Percentiles rank a stretch among this genome's conserved stretches.
phyloP scores from a whole-genome alignment of 352 stramenopile genomes.

The Phytophthora megakarya region DNA sequence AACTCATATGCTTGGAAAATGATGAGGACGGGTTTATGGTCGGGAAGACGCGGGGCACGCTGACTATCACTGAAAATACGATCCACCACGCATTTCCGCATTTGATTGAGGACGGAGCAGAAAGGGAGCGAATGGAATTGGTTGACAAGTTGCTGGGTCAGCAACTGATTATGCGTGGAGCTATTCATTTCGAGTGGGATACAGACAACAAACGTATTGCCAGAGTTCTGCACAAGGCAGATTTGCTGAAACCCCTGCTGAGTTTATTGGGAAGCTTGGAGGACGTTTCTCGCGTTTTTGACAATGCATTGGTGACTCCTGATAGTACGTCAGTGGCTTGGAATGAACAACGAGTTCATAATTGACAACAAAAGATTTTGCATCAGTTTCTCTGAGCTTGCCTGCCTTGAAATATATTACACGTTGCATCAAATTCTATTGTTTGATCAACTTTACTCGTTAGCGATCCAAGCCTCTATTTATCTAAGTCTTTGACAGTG shows the following conservation, averaged over 20 bases:
- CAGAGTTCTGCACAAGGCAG: conserved; percentile 13
- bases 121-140: not conserved
- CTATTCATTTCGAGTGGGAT: conserved; percentile 19
- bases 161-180: conserved; percentile 10
- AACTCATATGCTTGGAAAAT: conserved; percentile 10
- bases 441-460: too few relatives aligned
- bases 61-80: conserved; percentile 23
- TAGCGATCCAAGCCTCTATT: too few relatives aligned
- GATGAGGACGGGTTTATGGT: conserved; percentile 7
- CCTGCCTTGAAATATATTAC: too few relatives aligned
- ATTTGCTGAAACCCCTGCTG: conserved; percentile 17
- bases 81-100: conserved; percentile 11
- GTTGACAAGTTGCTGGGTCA: conserved; percentile 8
- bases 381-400: too few relatives aligned
- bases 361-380: too few relatives aligned
- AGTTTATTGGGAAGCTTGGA: conserved; percentile 16
- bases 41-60: conserved; percentile 2
- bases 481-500: conserved; percentile 25
- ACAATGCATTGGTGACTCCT: conserved; percentile 15
- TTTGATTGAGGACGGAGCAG: not conserved
- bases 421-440: too few relatives aligned
- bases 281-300: conserved; percentile 19
- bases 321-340: conserved; percentile 6
- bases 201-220: not conserved
- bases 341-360: too few relatives aligned